Evolutionary conservation across 2,329 filamentous ascomycete species (phyloP).

Genomic region (Sclerotinia glacialis): DNA sequence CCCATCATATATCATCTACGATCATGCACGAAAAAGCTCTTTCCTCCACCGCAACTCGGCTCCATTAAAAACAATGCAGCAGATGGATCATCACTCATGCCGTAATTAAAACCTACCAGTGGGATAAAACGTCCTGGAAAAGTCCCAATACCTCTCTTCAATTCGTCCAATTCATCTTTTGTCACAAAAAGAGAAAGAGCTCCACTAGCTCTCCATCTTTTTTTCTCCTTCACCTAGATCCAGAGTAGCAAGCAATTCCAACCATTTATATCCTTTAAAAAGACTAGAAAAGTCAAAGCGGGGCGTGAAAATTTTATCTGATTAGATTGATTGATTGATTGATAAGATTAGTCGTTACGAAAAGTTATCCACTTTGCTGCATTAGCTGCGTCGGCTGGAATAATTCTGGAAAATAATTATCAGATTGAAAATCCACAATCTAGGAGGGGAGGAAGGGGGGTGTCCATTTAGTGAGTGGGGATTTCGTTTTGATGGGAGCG

Average conservation of each 20-base stretch:
- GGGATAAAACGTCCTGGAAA: neutral
- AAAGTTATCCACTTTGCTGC: neutral
- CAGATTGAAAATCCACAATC: constrained; percentile 6
- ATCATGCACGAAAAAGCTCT: neutral
- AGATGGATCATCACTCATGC: neutral
- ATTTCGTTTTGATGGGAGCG: neutral
- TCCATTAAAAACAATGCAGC: neutral
- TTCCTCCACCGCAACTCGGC: neutral
- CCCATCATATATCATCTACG: too few relatives aligned
- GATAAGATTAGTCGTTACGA: constrained; percentile 21
- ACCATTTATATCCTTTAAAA: neutral
- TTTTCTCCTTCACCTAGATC: neutral
- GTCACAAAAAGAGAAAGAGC: neutral
- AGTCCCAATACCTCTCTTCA: neutral
- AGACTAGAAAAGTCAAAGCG: neutral
- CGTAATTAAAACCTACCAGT: constrained; percentile 3
- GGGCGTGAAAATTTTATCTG: constrained; percentile 18
- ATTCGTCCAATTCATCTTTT: neutral
- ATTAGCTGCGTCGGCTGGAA: neutral
- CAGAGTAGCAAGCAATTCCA: neutral
- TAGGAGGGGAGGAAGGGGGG: constrained; percentile 8
- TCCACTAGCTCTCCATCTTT: neutral
- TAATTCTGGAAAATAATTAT: neutral
- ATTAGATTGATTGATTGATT: constrained; percentile 23
- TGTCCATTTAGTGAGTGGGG: constrained; percentile 21